phyloP scores from a whole-genome alignment of 345 rosid species.

The Linum usitatissimum region DNA sequence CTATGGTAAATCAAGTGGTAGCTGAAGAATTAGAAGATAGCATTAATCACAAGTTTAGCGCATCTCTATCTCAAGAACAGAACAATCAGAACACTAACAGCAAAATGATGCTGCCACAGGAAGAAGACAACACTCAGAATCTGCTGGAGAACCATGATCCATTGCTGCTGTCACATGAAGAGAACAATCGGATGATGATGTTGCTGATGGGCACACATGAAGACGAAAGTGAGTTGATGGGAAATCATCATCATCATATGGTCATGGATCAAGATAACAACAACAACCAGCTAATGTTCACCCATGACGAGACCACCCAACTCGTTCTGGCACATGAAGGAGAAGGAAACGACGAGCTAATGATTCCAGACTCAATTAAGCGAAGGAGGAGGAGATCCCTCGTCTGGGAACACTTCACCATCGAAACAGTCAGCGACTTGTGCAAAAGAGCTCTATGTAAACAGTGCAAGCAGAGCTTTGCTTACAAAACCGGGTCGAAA shows the following conservation, averaged over 20 bases:
- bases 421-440: conserved; percentile 51
- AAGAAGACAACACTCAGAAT: background rate
- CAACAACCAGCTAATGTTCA: background rate
- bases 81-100: too few relatives aligned
- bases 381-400: conserved; percentile 80
- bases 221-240: background rate
- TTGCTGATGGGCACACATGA: background rate
- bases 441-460: conserved; percentile 86
- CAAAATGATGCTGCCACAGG: background rate
- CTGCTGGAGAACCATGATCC: background rate
- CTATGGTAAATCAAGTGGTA: background rate
- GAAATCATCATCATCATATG: background rate
- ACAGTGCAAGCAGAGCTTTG: conserved; percentile 91
- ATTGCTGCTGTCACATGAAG: background rate
- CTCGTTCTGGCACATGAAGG: background rate
- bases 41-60: background rate
- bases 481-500: conserved; percentile 82
- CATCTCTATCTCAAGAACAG: background rate
- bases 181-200: background rate
- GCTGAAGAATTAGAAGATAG: background rate
- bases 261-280: background rate
- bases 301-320: background rate
- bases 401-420: conserved; percentile 88
- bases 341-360: conserved; percentile 13
- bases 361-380: conserved; percentile 34